Conservation (phyloP, 2,329 filamentous ascomycete genomes). For the Calonectria multiphialidica region DNA sequence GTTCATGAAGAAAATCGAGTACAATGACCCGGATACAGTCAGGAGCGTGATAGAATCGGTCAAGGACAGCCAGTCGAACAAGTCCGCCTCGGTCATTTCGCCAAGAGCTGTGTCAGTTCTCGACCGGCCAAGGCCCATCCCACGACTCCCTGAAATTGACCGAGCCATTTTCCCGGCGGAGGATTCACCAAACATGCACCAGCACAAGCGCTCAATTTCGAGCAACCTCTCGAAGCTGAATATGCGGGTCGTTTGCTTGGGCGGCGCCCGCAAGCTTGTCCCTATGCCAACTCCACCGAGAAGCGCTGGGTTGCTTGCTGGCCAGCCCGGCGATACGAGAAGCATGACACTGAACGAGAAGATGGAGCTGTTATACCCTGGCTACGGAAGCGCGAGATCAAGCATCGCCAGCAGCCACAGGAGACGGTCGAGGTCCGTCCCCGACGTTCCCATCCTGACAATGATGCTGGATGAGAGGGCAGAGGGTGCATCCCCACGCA, state of each 20-base stretch:
- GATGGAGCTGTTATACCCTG: conserved; percentile 63
- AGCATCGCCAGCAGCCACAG: conserved; percentile 35
- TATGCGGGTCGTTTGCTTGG: conserved; percentile 57
- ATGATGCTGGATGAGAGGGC: conserved; percentile 14
- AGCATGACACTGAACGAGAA: conserved; percentile 72
- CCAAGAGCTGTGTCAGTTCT: conserved; percentile 51
- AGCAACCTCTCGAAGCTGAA: conserved; percentile 58
- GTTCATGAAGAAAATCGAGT: conserved; percentile 68
- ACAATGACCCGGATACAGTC: conserved; percentile 63
- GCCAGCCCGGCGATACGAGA: conserved; percentile 65
- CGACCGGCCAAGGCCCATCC: conserved; percentile 68
- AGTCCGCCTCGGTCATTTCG: conserved; percentile 31
- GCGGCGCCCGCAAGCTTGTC: conserved; percentile 63
- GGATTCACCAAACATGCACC: conserved; percentile 48
- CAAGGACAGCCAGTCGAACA: conserved; percentile 38
- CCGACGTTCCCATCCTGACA: conserved; percentile 37
- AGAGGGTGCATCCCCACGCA: conserved; percentile 6
- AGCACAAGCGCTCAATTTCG: conserved; percentile 64
- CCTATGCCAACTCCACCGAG: conserved; percentile 63
- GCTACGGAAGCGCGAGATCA: conserved; percentile 37
- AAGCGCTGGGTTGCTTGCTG: conserved; percentile 53
- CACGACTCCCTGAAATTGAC: conserved; percentile 60
- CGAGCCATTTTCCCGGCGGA: conserved; percentile 62
- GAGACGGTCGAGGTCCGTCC: conserved; percentile 42
- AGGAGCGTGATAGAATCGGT: conserved; percentile 62